Evolutionary conservation across 768 basidiomycete species (phyloP), one percentile per base, ranked within the genome.

Genomic region (Boletus sensibilis): DNA sequence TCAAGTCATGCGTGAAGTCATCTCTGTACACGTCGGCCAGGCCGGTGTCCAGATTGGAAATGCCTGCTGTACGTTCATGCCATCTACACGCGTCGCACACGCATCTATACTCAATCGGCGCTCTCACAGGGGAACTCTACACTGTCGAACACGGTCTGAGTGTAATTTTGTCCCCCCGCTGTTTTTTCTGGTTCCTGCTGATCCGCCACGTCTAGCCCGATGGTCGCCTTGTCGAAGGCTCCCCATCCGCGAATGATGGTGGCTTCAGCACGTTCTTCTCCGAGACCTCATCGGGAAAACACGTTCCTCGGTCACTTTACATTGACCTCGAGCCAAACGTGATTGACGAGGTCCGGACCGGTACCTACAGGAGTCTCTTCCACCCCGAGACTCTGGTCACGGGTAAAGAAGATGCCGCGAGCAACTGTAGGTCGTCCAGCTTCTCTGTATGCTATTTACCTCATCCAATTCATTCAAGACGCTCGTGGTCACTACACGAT

Each of bases 221-320:
- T 73, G 96, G 96, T 71, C 93, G 95, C 68, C 80, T 97, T 61
- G 76, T 83, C 56, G 90, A 92, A 65, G 83, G 82, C 55, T 87
- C 92, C 13, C 84, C 86, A 41, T 86, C 88, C 50, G 76, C 79
- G 56, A 84, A 83, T 64, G 90, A 94, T 65, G 88, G 85, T 76
- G 97, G 97, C 68, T 98, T 99, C 84, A 92, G 88, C 74, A 99
- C 97, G 61, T 99, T 99, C 83, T 99, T 99, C 81, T 96, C 94
- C 37, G 97, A 99, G 82, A 98, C 96, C 5, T 85, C 86, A 33
- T 87, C 92, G 52, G 96, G 95, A 60, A 97, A 97, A 79, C 90
- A 97, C 75, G 96, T 98, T 57, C 97, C 97, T 50, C 87, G 97
- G 66, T 97, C 95, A 41, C 84, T 99, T 64, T 98, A 98, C 80